Evolutionary conservation across 345 rosid species (phyloP), one percentile per base, ranked within the genome.

Genomic region (Lumnitzera littorea): DNA sequence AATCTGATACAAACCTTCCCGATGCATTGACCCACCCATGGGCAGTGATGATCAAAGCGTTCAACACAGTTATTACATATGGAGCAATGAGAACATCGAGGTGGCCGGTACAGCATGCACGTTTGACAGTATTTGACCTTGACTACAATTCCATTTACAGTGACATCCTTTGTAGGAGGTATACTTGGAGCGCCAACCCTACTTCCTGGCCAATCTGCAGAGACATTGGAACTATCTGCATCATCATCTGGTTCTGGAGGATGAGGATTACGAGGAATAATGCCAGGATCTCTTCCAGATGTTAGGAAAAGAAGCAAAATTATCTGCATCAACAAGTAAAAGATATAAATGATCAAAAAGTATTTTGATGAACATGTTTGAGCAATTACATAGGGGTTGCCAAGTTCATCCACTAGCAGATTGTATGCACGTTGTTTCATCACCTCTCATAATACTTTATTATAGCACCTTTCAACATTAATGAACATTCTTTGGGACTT

Each of bases 1-100:
- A 49, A 64, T 8, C 16, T 15, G 25, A 36, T 55, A 36, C 67
- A 23, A 78, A 92, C 98, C 91, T 79, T 87, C 15, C 94, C 98
- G 64, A 92, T 86, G 63, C 98, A 92, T 61, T 92, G 98, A 51
- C 97, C 98, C 67, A 92, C 96, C 98, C 98, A 92, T 3, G 98
- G 98, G 56, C 98, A 92, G 67, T 92, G 98, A 70, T 92, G 98
- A 74, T 92, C 98, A 60, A 92, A 89, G 47, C 83, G 88, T 68
- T 92, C 97, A 13, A 92, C 95, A 56, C 98, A 92, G 69, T 92
- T 89, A 74, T 87, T 89, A 70, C 98, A 89, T 49, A 87, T 80
- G 4, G 98, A 92, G 75, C 98, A 89, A 70, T 92, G 98, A 36
- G 98, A 92, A 76, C 95, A 89, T 24, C 98, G 81, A 23, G 97